Conservation (phyloP, 148 eudicot genomes). For the Persicaria maculosa region DNA sequence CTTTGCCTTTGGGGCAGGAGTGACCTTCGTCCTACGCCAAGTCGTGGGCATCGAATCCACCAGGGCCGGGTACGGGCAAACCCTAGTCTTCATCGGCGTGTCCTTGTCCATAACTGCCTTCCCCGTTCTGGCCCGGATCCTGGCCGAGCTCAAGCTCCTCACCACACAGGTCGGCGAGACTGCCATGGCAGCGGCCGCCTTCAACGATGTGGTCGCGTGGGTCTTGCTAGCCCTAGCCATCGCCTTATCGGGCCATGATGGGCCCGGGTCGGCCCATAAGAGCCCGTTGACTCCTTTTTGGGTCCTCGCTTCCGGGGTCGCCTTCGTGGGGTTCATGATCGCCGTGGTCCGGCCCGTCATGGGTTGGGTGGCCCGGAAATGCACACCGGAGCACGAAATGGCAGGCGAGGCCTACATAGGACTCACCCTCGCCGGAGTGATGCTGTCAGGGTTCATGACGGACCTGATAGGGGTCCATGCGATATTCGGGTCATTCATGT, state of each 20-base stretch:
- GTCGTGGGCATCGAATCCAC: slow-evolving; percentile 11
- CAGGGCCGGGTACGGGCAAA: slow-evolving; percentile 13
- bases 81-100: slow-evolving; percentile 1
- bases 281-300: slow-evolving; percentile 38
- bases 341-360: slow-evolving; percentile 31
- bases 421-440: slow-evolving; percentile 35
- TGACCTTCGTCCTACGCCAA: slow-evolving; percentile 25
- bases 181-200: slow-evolving; percentile 50
- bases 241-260: slow-evolving; percentile 31
- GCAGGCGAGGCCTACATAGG: slow-evolving; percentile 33
- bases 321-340: slow-evolving; percentile 40
- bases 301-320: slow-evolving; percentile 39
- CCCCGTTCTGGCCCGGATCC: slow-evolving; percentile 40
- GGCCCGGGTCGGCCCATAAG: slow-evolving; percentile 25
- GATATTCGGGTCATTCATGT: slow-evolving; percentile 2
- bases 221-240: slow-evolving; percentile 42
- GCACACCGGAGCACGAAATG: slow-evolving; percentile 26
- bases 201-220: slow-evolving; percentile 56
- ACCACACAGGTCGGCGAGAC: slow-evolving; percentile 43
- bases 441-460: slow-evolving; percentile 40
- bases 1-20: slow-evolving; percentile 32
- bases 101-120: slow-evolving; percentile 21
- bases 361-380: slow-evolving; percentile 27
- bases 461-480: slow-evolving; percentile 27
- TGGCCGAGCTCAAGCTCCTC: slow-evolving; percentile 45